Evolutionary conservation across 2,329 filamentous ascomycete genomes (phyloP), one percentile per base, ranked within the genome.

Genomic region (Drechslerella coelobrocha): DNA sequence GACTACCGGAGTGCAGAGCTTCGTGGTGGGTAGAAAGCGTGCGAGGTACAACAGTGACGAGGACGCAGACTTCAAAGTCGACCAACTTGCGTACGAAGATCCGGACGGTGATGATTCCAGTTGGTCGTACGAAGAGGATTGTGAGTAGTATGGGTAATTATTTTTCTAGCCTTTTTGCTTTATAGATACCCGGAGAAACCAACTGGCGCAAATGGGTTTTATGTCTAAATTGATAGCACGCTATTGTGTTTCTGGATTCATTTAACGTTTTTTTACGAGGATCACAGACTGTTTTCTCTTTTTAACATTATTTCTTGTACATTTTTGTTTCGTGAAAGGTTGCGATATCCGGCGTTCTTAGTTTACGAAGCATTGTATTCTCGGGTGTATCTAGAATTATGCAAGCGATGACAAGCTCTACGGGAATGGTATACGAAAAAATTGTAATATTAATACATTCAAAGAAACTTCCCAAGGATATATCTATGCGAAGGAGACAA

Each of bases 401-500:
- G 34, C 2, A 14, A 10, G 34, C 12, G 6, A 7, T 39, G 34
- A 14, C 34, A 39, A 51, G 26, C 43, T 43, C 48, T 41, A 29
- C 27, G 52, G 47, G 37, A 57, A n/a, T 48, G 53, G 55, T 69
- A 59, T 52, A 59, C 41, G 2, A 48, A 48, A 10, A 57, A 21
- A 57, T 60, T 31, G 45, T 51, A 56, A 60, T 68, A 61, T 8
- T 56, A 68, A 68, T 68, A 68, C 63, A 68, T 56, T 61, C 31
- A 39, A 39, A n/a, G 17, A 39, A n/a, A 39, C 17, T 10, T 4
- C 34, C 12, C 5, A 14, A 4, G 5, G 17, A 39, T 34, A 39
- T 39, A 14, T 10, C 34, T 14, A 2, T 39, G 34, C 12, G 12
- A n/a, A n/a, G n/a, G n/a, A n/a, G n/a, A n/a, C n/a, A 66, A 56